Evolutionary conservation across 108 stramenopile species (phyloP), one percentile per base, ranked within the genome.

Genomic region (Chaetoceros muelleri): DNA sequence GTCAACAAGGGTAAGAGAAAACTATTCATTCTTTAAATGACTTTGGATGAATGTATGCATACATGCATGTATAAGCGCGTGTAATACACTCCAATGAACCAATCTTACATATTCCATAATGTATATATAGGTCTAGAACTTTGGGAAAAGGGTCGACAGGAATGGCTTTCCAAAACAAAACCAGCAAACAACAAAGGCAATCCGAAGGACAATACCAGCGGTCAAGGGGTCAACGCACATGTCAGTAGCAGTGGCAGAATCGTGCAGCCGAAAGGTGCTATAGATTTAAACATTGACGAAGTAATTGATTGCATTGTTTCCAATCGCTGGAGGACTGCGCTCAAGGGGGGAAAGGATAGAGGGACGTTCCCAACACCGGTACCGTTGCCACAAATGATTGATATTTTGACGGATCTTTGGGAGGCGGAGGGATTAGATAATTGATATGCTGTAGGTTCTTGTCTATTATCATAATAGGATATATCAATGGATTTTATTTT

Each of bases 391-490:
- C 87, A 89, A 72, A 83, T 89, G 81, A 67, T 89, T 2, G 87
- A 89, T 69, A 73, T 89, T 7, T 62, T 85, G 53, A 65, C 74
- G 22, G 87, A 89, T 64, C 64, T 89, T 26, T 89, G 87, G 87
- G 87, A 89, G 66, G 87, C 87, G 22, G 87, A 89, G 65, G 87
- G 87, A 30, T 53, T 88, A 62, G 86, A 88, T n/a, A n/a, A n/a
- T n/a, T n/a, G n/a, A n/a, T n/a, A n/a, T n/a, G n/a, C n/a, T n/a
- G n/a, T n/a, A n/a, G n/a, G n/a, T n/a, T n/a, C n/a, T n/a, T n/a
- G n/a, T n/a, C n/a, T n/a, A n/a, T n/a, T n/a, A n/a, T n/a, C n/a
- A n/a, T n/a, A n/a, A n/a, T n/a, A n/a, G n/a, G n/a, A n/a, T n/a
- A n/a, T n/a, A n/a, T n/a, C n/a, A n/a, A n/a, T n/a, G n/a, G n/a